Evolutionary conservation across 2,329 filamentous ascomycete genomes (phyloP).

Genomic region (Aspergillus persii): DNA sequence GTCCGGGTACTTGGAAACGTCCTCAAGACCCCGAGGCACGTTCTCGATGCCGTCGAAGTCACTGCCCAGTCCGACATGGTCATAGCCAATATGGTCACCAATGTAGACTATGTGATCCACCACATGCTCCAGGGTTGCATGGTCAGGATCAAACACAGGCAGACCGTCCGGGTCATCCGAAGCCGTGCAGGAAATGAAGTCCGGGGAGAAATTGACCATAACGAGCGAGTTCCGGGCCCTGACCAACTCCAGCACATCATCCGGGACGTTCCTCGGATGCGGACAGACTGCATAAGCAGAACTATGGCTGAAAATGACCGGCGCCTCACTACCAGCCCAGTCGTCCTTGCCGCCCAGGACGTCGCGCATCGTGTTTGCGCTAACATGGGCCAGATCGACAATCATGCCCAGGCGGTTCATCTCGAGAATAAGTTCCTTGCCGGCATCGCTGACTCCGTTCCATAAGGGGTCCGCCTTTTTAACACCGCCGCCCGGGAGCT

Average conservation of each 20-base stretch:
- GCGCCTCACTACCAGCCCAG: slow-evolving; percentile 73
- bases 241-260: slow-evolving; percentile 75
- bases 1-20: slow-evolving; percentile 79
- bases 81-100: slow-evolving; percentile 77
- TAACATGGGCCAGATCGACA: slow-evolving; percentile 81
- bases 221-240: slow-evolving; percentile 72
- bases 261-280: slow-evolving; percentile 86
- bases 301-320: slow-evolving; percentile 86
- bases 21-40: slow-evolving; percentile 73
- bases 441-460: slow-evolving; percentile 69
- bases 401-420: slow-evolving; percentile 96
- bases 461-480: slow-evolving; percentile 39
- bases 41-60: slow-evolving; percentile 72
- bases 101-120: slow-evolving; percentile 80
- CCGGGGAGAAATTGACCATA: slow-evolving; percentile 86
- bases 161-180: slow-evolving; percentile 60
- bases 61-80: slow-evolving; percentile 82
- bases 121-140: slow-evolving; percentile 74
- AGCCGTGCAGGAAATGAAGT: slow-evolving; percentile 74
- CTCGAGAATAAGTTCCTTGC: slow-evolving; percentile 69
- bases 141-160: slow-evolving; percentile 64
- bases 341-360: slow-evolving; percentile 61
- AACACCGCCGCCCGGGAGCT: slow-evolving; percentile 36
- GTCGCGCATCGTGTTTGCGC: slow-evolving; percentile 79
- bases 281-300: slow-evolving; percentile 78